Percentiles rank a stretch among this genome's conserved stretches.
These are phyloP conservation scores for Plasmopara halstedii DNA, from an alignment of 352 stramenopile species.

Conservation along the genomic window DNA sequence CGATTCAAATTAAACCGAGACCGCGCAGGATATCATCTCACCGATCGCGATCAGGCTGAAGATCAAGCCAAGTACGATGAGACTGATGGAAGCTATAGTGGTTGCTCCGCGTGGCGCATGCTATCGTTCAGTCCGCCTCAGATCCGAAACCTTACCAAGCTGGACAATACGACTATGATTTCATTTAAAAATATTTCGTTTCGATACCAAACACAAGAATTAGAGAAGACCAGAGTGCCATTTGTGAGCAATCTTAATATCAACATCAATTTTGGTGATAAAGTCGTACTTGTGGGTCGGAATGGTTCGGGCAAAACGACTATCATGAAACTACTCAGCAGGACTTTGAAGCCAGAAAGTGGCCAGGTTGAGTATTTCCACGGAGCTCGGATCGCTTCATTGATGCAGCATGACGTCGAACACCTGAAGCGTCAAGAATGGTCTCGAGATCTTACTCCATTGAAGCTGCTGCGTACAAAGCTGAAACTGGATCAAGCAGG, in stretches of 20 bases:
- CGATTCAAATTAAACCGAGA: slow-evolving; percentile 53
- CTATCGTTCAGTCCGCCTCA: slow-evolving; percentile 35
- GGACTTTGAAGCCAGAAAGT: slow-evolving; percentile 46
- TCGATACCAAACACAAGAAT: no score
- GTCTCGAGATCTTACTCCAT: slow-evolving; percentile 32
- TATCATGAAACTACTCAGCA: slow-evolving; percentile 89
- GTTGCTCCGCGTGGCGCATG: slow-evolving; percentile 32
- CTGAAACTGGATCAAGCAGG: slow-evolving; percentile 27
- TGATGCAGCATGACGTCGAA: slow-evolving; percentile 65
- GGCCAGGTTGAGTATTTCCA: slow-evolving; percentile 41
- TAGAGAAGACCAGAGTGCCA: slow-evolving; percentile 11
- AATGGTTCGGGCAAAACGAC: slow-evolving; percentile 87
- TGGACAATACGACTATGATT: slow-evolving; percentile 46
- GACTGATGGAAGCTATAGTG: slow-evolving; percentile 21
- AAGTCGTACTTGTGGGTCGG: slow-evolving; percentile 86
- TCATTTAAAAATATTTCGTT: slow-evolving; percentile 45
- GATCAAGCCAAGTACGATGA: slow-evolving; percentile 35
- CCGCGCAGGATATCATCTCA: slow-evolving; percentile 34
- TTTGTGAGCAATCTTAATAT: slow-evolving; percentile 67
- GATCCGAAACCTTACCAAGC: slow-evolving; percentile 43
- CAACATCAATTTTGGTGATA: slow-evolving; percentile 66
- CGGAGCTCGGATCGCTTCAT: slow-evolving; percentile 30
- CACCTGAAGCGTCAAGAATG: slow-evolving; percentile 39
- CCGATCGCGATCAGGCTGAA: slow-evolving; percentile 25
- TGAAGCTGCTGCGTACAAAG: slow-evolving; percentile 32